Evolutionary conservation across 2,329 filamentous ascomycete species (phyloP), one percentile per base, ranked within the genome.

Genomic region (Rugonectria rugulosa): DNA sequence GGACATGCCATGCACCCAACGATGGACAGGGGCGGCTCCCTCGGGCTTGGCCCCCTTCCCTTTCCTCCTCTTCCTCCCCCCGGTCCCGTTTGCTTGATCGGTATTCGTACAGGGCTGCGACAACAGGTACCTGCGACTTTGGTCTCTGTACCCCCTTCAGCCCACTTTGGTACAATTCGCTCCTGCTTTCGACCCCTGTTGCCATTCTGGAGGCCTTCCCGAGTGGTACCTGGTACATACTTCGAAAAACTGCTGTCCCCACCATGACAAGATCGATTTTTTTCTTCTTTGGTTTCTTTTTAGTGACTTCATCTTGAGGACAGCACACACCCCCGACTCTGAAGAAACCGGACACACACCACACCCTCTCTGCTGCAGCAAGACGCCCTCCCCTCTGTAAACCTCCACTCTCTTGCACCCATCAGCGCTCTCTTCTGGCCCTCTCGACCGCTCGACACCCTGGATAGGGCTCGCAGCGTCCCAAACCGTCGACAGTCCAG

Each of bases 391-490:
- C 21, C 26, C 24, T 44, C 41, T 24, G n/a, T n/a, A 10, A 54
- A 31, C 42, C 42, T 46, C 42, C 42, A 53, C 42, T 45, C 42
- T 32, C 29, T 23, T 23, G 27, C 42, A 45, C 37, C 32, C 32
- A 37, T 19, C 11, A 32, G 17, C 34, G 14, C 19, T 14, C 29
- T n/a, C 12, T 32, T 32, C 29, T 32, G 10, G 29, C 29, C 12
- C 29, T 32, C 17, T 11, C n/a, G n/a, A n/a, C n/a, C n/a, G n/a
- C 19, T 21, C 11, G 24, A 23, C 23, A 17, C 24, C 15, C 50
- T 46, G 43, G 47, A 47, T 34, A 48, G 43, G 51, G 51, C 51
- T 53, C 43, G 40, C 24, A 49, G 45, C 45, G n/a, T 55, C 52
- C 47, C 20, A 37, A 36, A 24, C 40, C 14, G 26, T 21, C 38